A percentile compares a stretch with the other conserved stretches of the same genome.
Conservation (phyloP, 176 grass and related monocot genomes). For the Paspalum notatum region DNA sequence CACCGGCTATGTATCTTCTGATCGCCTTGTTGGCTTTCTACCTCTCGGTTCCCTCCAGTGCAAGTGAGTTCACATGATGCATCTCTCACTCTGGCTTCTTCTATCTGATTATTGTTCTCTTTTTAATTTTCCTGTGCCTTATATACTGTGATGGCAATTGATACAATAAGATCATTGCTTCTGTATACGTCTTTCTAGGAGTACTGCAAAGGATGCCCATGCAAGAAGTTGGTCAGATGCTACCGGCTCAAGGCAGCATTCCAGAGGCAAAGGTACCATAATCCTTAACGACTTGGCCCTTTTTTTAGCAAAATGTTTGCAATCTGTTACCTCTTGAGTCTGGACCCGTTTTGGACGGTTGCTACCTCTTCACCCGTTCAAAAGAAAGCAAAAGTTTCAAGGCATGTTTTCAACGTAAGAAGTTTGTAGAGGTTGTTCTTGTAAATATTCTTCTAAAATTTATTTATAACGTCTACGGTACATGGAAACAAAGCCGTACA, state of each 20-base stretch:
- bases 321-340: not conserved
- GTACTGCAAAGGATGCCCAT: slow-evolving; percentile 40
- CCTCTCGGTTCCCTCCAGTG: slow-evolving; percentile 45
- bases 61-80: slow-evolving; percentile 48
- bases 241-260: slow-evolving; percentile 22
- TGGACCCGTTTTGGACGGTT: not conserved
- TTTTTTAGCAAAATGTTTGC: not conserved
- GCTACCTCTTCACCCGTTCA: not conserved
- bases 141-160: not conserved
- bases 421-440: not conserved
- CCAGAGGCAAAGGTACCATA: slow-evolving; percentile 44
- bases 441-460: not conserved
- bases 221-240: slow-evolving; percentile 33
- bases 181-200: slow-evolving; percentile 37
- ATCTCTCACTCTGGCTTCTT: slow-evolving; percentile 4
- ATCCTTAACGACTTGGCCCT: not conserved
- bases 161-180: slow-evolving; percentile 10
- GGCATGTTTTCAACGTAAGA: not conserved
- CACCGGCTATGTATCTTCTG: slow-evolving; percentile 31
- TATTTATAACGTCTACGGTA: not conserved
- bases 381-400: not conserved
- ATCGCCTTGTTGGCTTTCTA: slow-evolving; percentile 46
- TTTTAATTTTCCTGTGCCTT: not conserved
- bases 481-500: not conserved
- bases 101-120: not conserved